These are phyloP conservation scores for Agaricales sp. DNA, from an alignment of 1,284 basidiomycete species.

Conservation along the genomic window DNA sequence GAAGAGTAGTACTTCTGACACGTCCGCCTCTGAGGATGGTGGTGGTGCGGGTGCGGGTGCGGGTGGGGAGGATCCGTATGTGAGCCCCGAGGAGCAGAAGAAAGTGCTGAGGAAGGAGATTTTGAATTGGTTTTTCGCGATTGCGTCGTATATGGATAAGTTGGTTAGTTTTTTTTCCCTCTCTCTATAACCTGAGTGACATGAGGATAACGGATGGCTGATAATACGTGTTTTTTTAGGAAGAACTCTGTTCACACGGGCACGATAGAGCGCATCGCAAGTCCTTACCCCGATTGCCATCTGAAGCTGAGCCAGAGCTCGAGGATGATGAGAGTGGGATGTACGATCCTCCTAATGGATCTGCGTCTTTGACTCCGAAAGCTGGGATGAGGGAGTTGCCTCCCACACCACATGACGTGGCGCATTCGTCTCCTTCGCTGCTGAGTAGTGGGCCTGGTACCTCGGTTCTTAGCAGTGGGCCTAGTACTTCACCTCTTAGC, in stretches of 20 bases:
- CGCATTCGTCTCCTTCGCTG: background rate
- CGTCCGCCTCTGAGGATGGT: conserved; percentile 6
- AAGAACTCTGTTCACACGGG: conserved; percentile 24
- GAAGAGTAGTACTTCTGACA: background rate
- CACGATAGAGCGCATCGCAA: conserved; percentile 26
- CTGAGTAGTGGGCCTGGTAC: no score
- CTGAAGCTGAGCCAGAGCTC: conserved; percentile 36
- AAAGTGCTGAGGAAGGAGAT: conserved; percentile 45
- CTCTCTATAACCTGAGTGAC: conserved; percentile 1
- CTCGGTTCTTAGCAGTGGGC: background rate
- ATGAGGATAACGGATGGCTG: conserved; percentile 2
- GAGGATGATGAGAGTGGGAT: conserved; percentile 20
- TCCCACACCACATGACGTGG: conserved; percentile 3
- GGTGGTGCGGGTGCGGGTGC: conserved; percentile 1
- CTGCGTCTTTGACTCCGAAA: conserved; percentile 12
- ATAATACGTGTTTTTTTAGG: conserved; percentile 23
- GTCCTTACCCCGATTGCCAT: conserved; percentile 46
- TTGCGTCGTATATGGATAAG: conserved; percentile 48
- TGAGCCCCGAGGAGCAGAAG: conserved; percentile 27
- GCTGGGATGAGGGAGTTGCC: conserved; percentile 10
- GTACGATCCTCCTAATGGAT: conserved; percentile 13
- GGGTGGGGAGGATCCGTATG: no score
- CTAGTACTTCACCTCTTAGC: background rate
- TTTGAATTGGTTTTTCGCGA: conserved; percentile 51
- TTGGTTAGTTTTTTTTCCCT: conserved; percentile 30